phyloP scores from a whole-genome alignment of 306 rosid species.

The Dalbergia oliveri region DNA sequence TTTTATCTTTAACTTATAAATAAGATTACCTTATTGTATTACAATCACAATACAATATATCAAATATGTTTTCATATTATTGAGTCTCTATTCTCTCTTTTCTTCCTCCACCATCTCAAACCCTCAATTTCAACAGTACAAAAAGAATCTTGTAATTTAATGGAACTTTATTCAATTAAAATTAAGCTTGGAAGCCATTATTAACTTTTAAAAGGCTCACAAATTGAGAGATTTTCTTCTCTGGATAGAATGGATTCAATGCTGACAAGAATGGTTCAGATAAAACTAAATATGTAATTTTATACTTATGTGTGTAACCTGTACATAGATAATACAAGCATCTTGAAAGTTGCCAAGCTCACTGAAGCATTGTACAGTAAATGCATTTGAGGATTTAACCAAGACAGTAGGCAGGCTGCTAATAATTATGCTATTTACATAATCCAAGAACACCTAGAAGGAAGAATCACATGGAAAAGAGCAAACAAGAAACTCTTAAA shows the following conservation, averaged over 20 bases:
- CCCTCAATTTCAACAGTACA: too few relatives aligned
- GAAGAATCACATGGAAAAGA: not conserved
- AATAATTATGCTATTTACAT: not conserved
- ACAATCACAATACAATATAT: too few relatives aligned
- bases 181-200: too few relatives aligned
- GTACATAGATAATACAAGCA: not conserved
- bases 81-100: too few relatives aligned
- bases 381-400: not conserved
- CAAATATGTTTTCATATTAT: too few relatives aligned
- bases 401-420: not conserved
- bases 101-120: too few relatives aligned
- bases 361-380: not conserved
- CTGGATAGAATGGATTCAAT: not conserved
- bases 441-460: slow-evolving; percentile 26
- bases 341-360: not conserved
- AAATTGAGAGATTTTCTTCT: slow-evolving; percentile 1
- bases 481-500: not conserved
- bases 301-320: not conserved
- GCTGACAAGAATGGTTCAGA: slow-evolving; percentile 2
- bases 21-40: too few relatives aligned
- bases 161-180: slow-evolving; percentile 4
- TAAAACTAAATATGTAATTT: not conserved
- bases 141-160: not conserved
- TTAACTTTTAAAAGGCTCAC: not conserved
- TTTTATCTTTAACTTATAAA: too few relatives aligned